Conservation (phyloP, 257 asterid species). For the Solanum sejunctum region DNA sequence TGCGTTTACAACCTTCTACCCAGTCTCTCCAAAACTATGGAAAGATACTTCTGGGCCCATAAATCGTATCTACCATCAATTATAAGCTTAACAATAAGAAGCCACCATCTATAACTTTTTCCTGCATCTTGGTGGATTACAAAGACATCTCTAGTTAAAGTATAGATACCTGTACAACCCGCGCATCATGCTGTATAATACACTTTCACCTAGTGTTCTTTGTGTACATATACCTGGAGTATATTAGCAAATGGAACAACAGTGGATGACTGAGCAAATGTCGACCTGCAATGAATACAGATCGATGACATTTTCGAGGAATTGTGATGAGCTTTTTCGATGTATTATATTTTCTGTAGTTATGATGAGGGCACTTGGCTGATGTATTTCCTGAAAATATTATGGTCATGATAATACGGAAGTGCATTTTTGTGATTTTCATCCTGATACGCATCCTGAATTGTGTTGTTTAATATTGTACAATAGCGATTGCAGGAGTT, state of each 20-base stretch:
- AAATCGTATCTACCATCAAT: slow-evolving; percentile 4
- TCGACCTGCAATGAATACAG: neutral
- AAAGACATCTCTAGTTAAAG: neutral
- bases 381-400: neutral
- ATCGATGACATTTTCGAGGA: neutral
- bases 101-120: neutral
- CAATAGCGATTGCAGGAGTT: neutral
- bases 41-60: slow-evolving; percentile 31
- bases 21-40: slow-evolving; percentile 26
- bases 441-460: neutral
- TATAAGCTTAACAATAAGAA: neutral
- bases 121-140: slow-evolving; percentile 2
- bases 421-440: neutral
- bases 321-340: neutral
- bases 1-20: slow-evolving; percentile 20
- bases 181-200: slow-evolving; percentile 11
- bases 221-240: neutral
- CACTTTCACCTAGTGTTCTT: neutral
- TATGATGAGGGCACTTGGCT: neutral
- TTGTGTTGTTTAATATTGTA: fast-evolving
- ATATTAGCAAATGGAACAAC: neutral
- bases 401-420: neutral
- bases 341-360: neutral
- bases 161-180: slow-evolving; percentile 3
- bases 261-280: neutral